These are phyloP conservation scores for Cladobotryum mycophilum DNA, from an alignment of 2,329 filamentous ascomycete species.

Conservation along the genomic window DNA sequence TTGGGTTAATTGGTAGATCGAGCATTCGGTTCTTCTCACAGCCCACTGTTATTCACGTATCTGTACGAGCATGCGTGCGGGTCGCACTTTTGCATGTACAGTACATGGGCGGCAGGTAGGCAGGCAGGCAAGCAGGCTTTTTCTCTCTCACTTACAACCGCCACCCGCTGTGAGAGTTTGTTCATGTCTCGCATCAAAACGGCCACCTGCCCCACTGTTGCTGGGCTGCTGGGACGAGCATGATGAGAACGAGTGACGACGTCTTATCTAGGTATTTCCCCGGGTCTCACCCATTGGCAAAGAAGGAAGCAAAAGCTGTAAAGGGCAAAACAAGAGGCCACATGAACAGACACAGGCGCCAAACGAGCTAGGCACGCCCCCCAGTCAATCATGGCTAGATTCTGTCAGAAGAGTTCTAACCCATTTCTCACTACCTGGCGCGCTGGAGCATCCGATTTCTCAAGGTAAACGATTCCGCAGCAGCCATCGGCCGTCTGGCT, in stretches of 20 bases:
- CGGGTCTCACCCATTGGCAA: slow-evolving; percentile 2
- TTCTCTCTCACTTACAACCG: neutral
- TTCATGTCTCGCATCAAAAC: slow-evolving; percentile 10
- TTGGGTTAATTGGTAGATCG: neutral
- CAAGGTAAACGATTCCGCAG: neutral
- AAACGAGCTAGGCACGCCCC: neutral
- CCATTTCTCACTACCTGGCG: too few species aligned
- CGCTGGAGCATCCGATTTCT: neutral
- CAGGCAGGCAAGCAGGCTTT: too few species aligned
- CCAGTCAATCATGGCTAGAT: neutral
- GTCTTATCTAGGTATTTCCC: neutral
- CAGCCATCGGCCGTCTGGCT: slow-evolving; percentile 6
- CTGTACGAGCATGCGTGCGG: neutral
- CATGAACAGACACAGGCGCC: neutral
- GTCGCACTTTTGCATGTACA: neutral
- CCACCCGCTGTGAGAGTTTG: slow-evolving; percentile 1
- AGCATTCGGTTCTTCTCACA: neutral
- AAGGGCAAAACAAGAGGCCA: neutral
- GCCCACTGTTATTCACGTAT: neutral
- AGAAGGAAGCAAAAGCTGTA: neutral
- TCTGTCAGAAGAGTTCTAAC: too few species aligned
- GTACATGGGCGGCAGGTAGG: too few species aligned
- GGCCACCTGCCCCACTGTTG: slow-evolving; percentile 1
- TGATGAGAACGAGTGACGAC: slow-evolving; percentile 2
- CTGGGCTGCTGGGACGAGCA: neutral